Evolutionary conservation across 441 rosid species (phyloP), one percentile per base, ranked within the genome.

Genomic region (Manihot esculenta): DNA sequence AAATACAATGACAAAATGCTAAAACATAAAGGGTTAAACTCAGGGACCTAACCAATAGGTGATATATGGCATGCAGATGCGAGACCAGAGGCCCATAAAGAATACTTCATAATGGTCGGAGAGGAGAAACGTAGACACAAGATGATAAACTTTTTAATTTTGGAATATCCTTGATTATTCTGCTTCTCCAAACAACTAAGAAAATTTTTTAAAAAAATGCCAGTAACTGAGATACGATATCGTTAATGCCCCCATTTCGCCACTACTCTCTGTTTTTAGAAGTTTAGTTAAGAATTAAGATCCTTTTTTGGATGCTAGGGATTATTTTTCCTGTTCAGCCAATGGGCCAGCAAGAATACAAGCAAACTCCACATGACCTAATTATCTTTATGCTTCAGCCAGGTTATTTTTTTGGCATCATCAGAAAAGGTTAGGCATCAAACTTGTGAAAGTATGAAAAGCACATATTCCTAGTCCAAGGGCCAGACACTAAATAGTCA

Each of bases 401-500:
- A 47, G 1, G 55, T 8, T 59, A 33, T 24, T 23, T 47, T 42
- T 27, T 68, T 44, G 12, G 42, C 14, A 27, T 45, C 47, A 24
- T 18, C 47, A 14, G 21, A 23, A 51, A 11, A 45, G 20, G 51
- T n/a, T 15, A 51, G 51, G 24, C 30, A 30, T 13, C 18, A 27
- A 62, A 41, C 62, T 38, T 59, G 10, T 14, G 14, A 54, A 63
- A 3, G 58, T 33, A 21, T 54, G 13, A 17, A 63, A 45, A 20
- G 15, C 5, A 21, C 18, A 51, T 26, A 15, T 41, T 17, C 63
- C 6, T 18, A 11, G 35, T 24, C 41, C 49, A 66, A 38, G 41
- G 55, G n/a, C 33, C 55, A 44, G 13, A 66, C 8, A 23, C 30
- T 61, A 66, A 26, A 54, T 51, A 9, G 15, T 61, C 70, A 62